These are phyloP conservation scores for Solanum dulcamara DNA, from an alignment of 257 asterid genomes.

Conservation along the genomic window DNA sequence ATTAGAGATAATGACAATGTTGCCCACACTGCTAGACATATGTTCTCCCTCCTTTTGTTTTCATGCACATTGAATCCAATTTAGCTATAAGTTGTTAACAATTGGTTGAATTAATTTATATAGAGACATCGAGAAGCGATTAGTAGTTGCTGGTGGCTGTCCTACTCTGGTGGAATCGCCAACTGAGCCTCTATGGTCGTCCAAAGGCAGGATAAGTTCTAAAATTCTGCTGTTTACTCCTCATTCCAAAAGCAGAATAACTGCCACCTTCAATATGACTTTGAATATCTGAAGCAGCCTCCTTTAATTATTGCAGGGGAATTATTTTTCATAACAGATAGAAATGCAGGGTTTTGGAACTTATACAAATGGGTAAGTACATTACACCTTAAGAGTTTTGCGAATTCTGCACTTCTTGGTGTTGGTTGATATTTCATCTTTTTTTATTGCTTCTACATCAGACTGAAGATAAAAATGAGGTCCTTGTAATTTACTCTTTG, in stretches of 20 bases:
- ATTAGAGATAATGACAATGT: not conserved
- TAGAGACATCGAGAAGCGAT: not conserved
- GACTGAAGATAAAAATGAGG: slow-evolving; percentile 73
- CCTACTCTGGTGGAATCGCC: not conserved
- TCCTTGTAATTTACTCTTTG: slow-evolving; percentile 54
- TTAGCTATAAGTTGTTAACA: not conserved
- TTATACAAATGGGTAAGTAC: slow-evolving; percentile 78
- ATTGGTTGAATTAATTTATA: not conserved
- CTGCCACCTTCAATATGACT: not conserved
- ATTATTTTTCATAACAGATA: slow-evolving; percentile 76
- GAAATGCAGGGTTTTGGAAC: slow-evolving; percentile 89
- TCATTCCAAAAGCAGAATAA: not conserved
- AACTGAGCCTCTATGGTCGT: slow-evolving; percentile 1
- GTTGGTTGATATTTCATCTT: not conserved
- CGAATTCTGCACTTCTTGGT: not conserved
- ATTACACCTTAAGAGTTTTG: not conserved
- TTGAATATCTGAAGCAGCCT: not conserved
- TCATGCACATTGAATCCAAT: not conserved
- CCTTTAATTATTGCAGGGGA: slow-evolving; percentile 48
- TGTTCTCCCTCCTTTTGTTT: not conserved
- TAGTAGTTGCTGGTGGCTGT: not conserved
- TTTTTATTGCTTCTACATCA: slow-evolving; percentile 2
- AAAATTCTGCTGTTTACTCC: not conserved
- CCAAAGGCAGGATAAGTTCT: not conserved
- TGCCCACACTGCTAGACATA: not conserved